Conservation (phyloP, 768 basidiomycete genomes). For the Panaeolus papilionaceus region DNA sequence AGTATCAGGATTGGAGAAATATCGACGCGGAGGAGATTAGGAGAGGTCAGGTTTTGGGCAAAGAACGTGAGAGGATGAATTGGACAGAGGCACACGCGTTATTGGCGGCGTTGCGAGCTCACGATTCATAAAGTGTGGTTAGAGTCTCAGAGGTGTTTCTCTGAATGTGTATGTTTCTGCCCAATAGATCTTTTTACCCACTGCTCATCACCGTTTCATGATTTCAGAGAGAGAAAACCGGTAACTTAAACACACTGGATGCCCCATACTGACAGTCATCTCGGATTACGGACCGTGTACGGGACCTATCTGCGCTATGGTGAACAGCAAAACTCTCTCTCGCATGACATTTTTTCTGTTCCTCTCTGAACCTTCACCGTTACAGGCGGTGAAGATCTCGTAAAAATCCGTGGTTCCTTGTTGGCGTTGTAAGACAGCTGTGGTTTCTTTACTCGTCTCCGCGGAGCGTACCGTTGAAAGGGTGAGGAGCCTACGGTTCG, state of each 20-base stretch:
- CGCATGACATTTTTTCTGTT: slow-evolving; percentile 10
- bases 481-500: slow-evolving; percentile 10
- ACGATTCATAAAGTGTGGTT: background rate
- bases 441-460: slow-evolving; percentile 8
- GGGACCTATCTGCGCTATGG: background rate
- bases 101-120: slow-evolving; percentile 12
- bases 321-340: background rate
- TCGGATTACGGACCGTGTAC: slow-evolving; percentile 5
- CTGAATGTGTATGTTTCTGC: slow-evolving; percentile 1
- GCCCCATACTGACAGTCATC: background rate
- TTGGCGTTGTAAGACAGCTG: background rate
- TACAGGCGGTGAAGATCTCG: background rate
- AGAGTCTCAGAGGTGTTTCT: background rate
- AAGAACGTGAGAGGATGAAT: slow-evolving; percentile 79
- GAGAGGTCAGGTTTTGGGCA: slow-evolving; percentile 59
- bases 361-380: slow-evolving; percentile 1
- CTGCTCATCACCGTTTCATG: slow-evolving; percentile 8
- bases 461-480: background rate
- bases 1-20: slow-evolving; percentile 76
- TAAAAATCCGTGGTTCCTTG: background rate
- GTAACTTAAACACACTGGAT: background rate
- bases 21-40: slow-evolving; percentile 76
- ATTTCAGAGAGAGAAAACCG: slow-evolving; percentile 10
- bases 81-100: slow-evolving; percentile 63
- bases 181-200: slow-evolving; percentile 10